Conservation (phyloP, 805 yeast genomes). For the Zygoascus flipseniorum region DNA sequence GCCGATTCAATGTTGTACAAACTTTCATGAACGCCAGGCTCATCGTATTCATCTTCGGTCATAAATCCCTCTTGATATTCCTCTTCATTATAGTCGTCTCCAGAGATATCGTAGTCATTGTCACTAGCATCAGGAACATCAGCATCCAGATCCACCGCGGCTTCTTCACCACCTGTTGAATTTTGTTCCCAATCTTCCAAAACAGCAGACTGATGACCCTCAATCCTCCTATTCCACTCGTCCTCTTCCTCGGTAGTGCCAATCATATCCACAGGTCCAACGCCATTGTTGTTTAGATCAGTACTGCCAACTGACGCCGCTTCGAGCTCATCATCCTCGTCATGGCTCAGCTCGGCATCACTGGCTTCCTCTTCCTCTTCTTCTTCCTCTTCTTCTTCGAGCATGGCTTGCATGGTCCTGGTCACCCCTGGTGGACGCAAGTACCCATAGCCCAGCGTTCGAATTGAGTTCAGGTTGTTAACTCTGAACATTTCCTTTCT, state of each 20-base stretch:
- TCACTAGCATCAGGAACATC: conserved; percentile 16
- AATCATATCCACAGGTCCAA: neutral
- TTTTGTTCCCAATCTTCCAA: conserved; percentile 4
- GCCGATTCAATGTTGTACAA: neutral
- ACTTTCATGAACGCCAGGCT: neutral
- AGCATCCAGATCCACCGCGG: conserved; percentile 16
- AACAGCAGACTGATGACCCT: neutral
- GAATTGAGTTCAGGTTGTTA: conserved; percentile 22
- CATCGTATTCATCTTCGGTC: conserved; percentile 16
- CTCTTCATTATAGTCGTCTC: conserved; percentile 14
- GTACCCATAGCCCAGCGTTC: conserved; percentile 39
- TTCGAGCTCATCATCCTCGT: conserved; percentile 14
- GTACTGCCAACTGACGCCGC: neutral
- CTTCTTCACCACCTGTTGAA: conserved; percentile 1
- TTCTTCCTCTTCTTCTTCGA: conserved; percentile 22
- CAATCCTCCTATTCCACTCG: neutral
- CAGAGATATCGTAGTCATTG: conserved; percentile 14
- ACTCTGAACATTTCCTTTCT: conserved; percentile 1
- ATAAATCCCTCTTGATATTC: conserved; percentile 17
- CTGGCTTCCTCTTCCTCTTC: conserved; percentile 8
- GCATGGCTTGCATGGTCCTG: conserved; percentile 38
- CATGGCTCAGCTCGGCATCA: conserved; percentile 13
- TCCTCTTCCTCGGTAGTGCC: conserved; percentile 2
- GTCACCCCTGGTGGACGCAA: conserved; percentile 53
- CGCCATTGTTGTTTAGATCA: neutral